A percentile compares a stretch with the other conserved stretches of the same genome.
Evolutionary conservation across 352 stramenopile species (phyloP).

Genomic region (Paralagenidium karlingii): DNA sequence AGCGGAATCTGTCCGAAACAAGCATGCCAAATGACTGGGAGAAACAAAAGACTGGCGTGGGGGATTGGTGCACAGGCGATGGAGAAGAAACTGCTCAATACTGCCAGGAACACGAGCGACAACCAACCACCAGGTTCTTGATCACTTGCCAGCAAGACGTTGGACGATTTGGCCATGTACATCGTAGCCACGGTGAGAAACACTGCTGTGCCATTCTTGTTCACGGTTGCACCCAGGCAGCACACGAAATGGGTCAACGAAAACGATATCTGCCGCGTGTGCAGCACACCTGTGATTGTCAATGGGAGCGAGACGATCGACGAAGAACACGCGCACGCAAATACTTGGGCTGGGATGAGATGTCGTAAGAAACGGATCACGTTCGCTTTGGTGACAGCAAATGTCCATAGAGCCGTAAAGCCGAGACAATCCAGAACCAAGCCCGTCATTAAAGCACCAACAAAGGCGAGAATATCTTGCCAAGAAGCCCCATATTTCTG

Average conservation of each 20-base stretch:
- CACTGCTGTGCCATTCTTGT: slow-evolving; percentile 47
- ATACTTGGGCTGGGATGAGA: slow-evolving; percentile 27
- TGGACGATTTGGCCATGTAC: slow-evolving; percentile 29
- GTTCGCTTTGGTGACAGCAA: slow-evolving; percentile 28
- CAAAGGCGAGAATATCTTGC: slow-evolving; percentile 21
- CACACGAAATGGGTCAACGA: slow-evolving; percentile 45
- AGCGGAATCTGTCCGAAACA: too few relatives aligned
- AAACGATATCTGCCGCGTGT: slow-evolving; percentile 36
- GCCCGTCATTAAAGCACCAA: slow-evolving; percentile 28
- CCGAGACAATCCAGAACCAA: slow-evolving; percentile 23
- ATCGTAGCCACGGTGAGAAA: slow-evolving; percentile 32
- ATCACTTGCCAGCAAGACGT: too few relatives aligned
- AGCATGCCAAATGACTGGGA: too few relatives aligned
- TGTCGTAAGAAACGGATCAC: slow-evolving; percentile 28
- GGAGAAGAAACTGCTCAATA: too few relatives aligned
- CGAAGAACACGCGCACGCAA: slow-evolving; percentile 35
- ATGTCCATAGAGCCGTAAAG: slow-evolving; percentile 19
- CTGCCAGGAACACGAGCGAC: too few relatives aligned
- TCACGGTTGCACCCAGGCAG: slow-evolving; percentile 23
- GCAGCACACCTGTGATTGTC: slow-evolving; percentile 33
- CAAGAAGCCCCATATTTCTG: slow-evolving; percentile 6
- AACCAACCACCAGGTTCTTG: too few relatives aligned
- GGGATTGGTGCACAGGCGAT: too few relatives aligned
- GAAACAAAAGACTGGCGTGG: too few relatives aligned
- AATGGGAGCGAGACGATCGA: slow-evolving; percentile 31